Base-by-base conservation (phyloP, 2,329 filamentous ascomycete species). In the Juglanconis oblonga region DNA sequence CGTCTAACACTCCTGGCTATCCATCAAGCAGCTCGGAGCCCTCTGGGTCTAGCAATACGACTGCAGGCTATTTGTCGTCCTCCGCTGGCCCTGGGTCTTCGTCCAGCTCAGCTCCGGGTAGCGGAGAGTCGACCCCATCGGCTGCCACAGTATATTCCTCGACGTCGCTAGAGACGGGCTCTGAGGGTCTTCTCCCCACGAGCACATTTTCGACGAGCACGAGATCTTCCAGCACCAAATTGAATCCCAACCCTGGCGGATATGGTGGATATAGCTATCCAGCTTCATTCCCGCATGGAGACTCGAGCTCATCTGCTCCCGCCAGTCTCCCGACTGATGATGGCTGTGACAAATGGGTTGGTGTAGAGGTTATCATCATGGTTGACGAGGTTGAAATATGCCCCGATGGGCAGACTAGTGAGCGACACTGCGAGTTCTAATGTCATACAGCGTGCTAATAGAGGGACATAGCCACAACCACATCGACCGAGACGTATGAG, bases 311-410 rank as follows among this genome's bases (percentile, higher is more conserved):
- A 6, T 44, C 61, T 13, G 51, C 50, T 5, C 17, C 61, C 9
- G 35, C 36, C 14, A 48, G 54, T 33, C 52, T 29, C 29, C 33
- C 58, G 13, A 57, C 61, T 7, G 51, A 55, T 4, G 13, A 13
- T 31, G 47, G 8, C 4, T 63, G 61, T 13, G 61, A 47, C 11
- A 60, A 54, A 8, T 63, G 61, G 61, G 48, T 63, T n/a, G 61
- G 61, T 31, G 52, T 63, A 11, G 61, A 63, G 32, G 58, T 63
- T 33, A 63, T 63, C 47, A 57, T 61, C 51, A 61, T 63, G 61
- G 58, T 63, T 35, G 61, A 63, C 17, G 52, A 61, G n/a, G 50
- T 61, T n/a, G 61, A 61, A 6, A 52, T 58, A 5, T 63, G 61
- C 42, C 61, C 61, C 6, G 61, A 63, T n/a, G 61, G 61, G 14